These are phyloP conservation scores for Cystobasidiaceae sp. DNA, from an alignment of 1,284 basidiomycete species.

Conservation along the genomic window DNA sequence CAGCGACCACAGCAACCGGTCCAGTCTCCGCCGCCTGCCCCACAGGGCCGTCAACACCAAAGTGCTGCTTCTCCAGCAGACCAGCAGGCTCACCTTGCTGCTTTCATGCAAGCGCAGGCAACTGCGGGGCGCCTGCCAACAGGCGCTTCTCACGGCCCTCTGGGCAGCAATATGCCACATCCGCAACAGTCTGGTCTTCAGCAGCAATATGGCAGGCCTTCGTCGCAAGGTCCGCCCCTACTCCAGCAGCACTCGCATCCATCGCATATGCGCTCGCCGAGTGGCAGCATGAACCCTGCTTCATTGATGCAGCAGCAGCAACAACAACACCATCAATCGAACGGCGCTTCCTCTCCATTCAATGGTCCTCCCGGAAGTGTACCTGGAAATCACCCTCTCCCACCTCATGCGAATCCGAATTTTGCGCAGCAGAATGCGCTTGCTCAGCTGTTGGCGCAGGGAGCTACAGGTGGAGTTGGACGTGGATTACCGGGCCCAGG, in stretches of 20 bases:
- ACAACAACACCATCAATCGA: constrained; percentile 6
- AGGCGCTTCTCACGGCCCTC: background rate
- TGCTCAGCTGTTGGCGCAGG: constrained; percentile 21
- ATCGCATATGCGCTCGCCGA: constrained; percentile 3
- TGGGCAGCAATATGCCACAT: background rate
- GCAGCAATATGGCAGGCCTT: background rate
- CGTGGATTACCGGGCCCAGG: background rate
- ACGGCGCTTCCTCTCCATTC: background rate
- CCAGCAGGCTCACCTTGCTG: constrained; percentile 16
- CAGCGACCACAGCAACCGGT: background rate
- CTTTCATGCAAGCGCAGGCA: background rate
- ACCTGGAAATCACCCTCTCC: background rate
- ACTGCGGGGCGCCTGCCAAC: background rate
- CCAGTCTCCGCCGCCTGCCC: background rate
- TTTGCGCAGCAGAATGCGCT: constrained; percentile 26
- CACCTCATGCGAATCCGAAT: background rate
- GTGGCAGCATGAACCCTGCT: background rate
- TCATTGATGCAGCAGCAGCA: constrained; percentile 4
- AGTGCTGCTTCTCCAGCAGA: no score
- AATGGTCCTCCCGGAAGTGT: background rate
- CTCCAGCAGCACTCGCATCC: constrained; percentile 4
- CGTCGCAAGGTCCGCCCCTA: background rate
- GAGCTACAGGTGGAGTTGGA: background rate
- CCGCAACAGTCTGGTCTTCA: background rate
- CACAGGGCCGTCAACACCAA: background rate